Conservation (phyloP, 2,329 filamentous ascomycete species). For the Cordyceps pruinosa region DNA sequence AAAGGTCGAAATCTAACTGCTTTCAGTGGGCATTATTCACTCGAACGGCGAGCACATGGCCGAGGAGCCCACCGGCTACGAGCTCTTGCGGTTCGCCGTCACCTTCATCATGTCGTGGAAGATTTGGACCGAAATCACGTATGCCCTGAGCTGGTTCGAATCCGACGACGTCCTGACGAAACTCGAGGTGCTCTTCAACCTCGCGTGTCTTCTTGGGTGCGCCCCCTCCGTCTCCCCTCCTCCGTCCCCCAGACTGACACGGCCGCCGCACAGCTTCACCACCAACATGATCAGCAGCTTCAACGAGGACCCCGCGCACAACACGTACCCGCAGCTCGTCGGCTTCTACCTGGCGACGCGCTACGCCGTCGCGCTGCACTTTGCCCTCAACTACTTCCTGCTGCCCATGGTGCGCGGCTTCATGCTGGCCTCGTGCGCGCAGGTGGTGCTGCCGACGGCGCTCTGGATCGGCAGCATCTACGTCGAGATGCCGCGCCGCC, state of each 20-base stretch:
- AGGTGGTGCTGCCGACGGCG: constrained; percentile 39
- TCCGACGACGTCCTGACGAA: constrained; percentile 54
- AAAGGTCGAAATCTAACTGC: neutral
- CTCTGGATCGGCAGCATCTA: constrained; percentile 57
- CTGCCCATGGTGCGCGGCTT: constrained; percentile 52
- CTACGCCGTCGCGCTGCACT: constrained; percentile 45
- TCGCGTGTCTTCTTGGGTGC: constrained; percentile 52
- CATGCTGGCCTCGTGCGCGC: constrained; percentile 43
- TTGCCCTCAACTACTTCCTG: constrained; percentile 35
- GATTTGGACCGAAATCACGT: constrained; percentile 54
- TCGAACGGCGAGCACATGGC: constrained; percentile 55
- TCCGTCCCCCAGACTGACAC: neutral
- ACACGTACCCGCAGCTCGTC: constrained; percentile 52
- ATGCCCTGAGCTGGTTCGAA: constrained; percentile 56
- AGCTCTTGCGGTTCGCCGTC: constrained; percentile 52
- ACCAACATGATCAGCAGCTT: constrained; percentile 56
- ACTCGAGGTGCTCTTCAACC: constrained; percentile 51
- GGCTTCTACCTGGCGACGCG: constrained; percentile 54
- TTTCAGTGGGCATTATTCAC: constrained; percentile 52
- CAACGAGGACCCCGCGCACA: constrained; percentile 30
- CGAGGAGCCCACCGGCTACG: constrained; percentile 46
- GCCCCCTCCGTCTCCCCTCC: constrained; percentile 5
- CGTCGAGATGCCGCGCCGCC: constrained; percentile 45
- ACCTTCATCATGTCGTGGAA: constrained; percentile 59
- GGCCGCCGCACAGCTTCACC: constrained; percentile 37